phyloP scores from a whole-genome alignment of 345 rosid genomes.

The Arabidopsis arenosa region DNA sequence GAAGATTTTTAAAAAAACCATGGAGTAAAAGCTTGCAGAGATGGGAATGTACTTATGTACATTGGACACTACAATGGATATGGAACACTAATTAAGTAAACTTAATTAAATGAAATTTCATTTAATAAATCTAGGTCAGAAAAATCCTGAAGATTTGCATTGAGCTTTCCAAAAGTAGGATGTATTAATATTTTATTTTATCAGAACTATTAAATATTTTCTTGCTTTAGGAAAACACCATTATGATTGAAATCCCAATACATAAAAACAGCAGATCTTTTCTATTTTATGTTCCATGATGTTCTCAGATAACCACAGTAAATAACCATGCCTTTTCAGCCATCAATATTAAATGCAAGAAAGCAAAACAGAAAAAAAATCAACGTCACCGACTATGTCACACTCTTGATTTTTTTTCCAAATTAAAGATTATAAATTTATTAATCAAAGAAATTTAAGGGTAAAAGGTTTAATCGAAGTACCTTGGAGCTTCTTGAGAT shows the following conservation, averaged over 20 bases:
- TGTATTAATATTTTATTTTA: constrained; percentile 11
- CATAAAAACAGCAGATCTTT: constrained; percentile 34
- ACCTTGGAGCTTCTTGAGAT: constrained; percentile 89
- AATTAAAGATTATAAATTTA: background rate
- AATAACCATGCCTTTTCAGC: constrained; percentile 41
- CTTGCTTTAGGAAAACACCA: constrained; percentile 31
- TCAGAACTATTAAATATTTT: constrained; percentile 9
- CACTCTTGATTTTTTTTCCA: background rate
- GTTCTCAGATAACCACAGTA: constrained; percentile 35
- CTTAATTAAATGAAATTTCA: background rate
- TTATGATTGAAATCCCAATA: constrained; percentile 44
- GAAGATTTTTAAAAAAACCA: background rate
- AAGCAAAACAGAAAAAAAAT: constrained; percentile 3
- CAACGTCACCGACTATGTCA: constrained; percentile 47
- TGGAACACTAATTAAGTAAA: background rate
- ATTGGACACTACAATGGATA: constrained; percentile 15
- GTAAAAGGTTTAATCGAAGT: background rate
- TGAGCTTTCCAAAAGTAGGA: constrained; percentile 41
- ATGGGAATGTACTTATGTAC: constrained; percentile 36
- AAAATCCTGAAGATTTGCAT: constrained; percentile 34
- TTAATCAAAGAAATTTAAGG: background rate
- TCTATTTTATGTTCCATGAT: constrained; percentile 34
- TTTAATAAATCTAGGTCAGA: constrained; percentile 38
- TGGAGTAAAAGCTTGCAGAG: constrained; percentile 24
- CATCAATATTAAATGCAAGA: constrained; percentile 41